phyloP scores from a whole-genome alignment of 163 green algal genomes.

The Trebouxia gelatinosa region DNA sequence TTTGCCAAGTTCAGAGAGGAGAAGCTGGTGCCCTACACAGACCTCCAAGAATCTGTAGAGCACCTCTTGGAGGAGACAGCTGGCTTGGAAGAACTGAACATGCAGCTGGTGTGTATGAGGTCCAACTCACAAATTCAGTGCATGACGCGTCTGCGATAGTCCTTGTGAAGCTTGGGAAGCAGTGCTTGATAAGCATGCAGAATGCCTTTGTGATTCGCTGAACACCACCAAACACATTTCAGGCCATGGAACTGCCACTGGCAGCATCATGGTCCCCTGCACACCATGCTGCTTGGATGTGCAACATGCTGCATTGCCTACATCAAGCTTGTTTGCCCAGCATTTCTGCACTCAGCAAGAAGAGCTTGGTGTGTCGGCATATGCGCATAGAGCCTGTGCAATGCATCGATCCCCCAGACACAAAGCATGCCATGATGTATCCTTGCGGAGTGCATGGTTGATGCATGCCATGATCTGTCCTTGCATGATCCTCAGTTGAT shows the following conservation, averaged over 20 bases:
- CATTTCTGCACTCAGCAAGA: background rate
- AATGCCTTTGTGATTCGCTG: background rate
- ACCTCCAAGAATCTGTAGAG: conserved; percentile 50
- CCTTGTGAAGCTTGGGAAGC: too few relatives aligned
- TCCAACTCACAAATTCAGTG: too few relatives aligned
- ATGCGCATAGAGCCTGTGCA: background rate
- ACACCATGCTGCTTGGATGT: background rate
- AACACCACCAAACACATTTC: background rate
- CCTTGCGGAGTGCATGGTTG: background rate
- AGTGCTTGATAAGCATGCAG: background rate
- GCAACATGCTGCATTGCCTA: background rate
- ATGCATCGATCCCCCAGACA: too few relatives aligned
- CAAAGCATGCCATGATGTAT: too few relatives aligned
- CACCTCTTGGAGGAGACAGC: conserved; percentile 46
- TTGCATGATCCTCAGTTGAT: background rate
- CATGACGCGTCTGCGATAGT: too few relatives aligned
- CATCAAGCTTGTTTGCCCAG: background rate
- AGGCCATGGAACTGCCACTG: too few relatives aligned
- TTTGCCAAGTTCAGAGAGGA: conserved; percentile 94
- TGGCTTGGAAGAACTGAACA: conserved; percentile 47
- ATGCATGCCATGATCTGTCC: background rate
- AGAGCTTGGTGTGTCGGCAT: background rate
- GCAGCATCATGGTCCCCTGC: background rate
- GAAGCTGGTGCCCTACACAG: conserved; percentile 76
- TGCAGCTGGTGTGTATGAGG: conserved; percentile 41